These are phyloP conservation scores for Monosporozyma yasuniensis DNA, from an alignment of 805 yeast species.

Conservation along the genomic window DNA sequence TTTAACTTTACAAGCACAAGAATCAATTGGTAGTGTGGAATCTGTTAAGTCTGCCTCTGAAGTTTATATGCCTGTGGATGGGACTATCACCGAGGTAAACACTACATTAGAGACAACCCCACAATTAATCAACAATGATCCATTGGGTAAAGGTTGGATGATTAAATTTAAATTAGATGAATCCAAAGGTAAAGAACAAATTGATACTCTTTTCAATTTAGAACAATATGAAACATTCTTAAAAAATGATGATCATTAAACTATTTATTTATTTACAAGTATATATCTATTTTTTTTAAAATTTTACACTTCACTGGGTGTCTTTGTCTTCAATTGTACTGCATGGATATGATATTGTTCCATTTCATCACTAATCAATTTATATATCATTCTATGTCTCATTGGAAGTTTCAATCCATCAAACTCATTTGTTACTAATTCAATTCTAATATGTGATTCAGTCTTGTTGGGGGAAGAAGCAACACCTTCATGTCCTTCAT, in stretches of 20 bases:
- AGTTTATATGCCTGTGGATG: slow-evolving; percentile 79
- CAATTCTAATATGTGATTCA: slow-evolving; percentile 69
- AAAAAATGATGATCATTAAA: slow-evolving; percentile 38
- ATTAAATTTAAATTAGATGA: slow-evolving; percentile 60
- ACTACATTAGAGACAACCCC: slow-evolving; percentile 59
- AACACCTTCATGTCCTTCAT: slow-evolving; percentile 79
- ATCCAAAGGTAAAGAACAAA: slow-evolving; percentile 34
- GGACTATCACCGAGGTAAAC: slow-evolving; percentile 68
- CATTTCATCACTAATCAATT: slow-evolving; percentile 62
- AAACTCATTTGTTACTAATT: slow-evolving; percentile 58
- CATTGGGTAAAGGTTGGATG: slow-evolving; percentile 92
- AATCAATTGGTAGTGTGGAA: slow-evolving; percentile 86
- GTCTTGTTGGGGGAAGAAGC: slow-evolving; percentile 58
- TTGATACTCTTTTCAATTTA: slow-evolving; percentile 43
- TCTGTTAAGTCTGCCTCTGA: slow-evolving; percentile 92
- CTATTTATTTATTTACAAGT: background rate
- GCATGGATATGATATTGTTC: slow-evolving; percentile 72
- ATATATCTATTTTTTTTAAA: no score
- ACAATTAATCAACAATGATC: slow-evolving; percentile 73
- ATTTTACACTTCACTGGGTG: slow-evolving; percentile 59
- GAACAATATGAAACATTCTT: slow-evolving; percentile 50
- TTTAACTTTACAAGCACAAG: slow-evolving; percentile 55
- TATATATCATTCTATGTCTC: slow-evolving; percentile 72
- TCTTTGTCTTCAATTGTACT: slow-evolving; percentile 73
- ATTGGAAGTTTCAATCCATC: slow-evolving; percentile 55